Evolutionary conservation across 306 rosid species (phyloP), one percentile per base, ranked within the genome.

Genomic region (Trifolium repens): DNA sequence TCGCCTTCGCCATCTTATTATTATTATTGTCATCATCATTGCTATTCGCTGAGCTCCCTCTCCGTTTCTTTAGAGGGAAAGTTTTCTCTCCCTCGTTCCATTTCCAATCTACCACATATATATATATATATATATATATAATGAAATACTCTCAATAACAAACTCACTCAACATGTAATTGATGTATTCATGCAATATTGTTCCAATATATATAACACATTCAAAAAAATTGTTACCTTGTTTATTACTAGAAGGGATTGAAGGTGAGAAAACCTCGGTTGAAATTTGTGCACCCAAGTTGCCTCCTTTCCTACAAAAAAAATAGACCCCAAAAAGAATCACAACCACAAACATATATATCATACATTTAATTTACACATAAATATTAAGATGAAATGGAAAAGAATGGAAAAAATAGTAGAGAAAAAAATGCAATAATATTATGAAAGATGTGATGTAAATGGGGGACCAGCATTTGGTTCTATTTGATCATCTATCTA

Each of bases 21-120:
- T 1, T 10, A 11, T 79, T 78, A 8, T 73, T 63, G 24, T 81
- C 73, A 5, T 72, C 35, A 13, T 58, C 5, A 46, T n/a, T 52
- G 12, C 11, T 60, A 4, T 27, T 71, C 32, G 72, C 77, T 15
- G 80, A 73, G 67, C 79, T 83, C 13, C 86, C 89, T 71, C 87
- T 84, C 17, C 94, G 71, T 80, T 91, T 91, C 91, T 91, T 91
- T 5, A 74, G 65, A 4, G 94, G 97, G 58, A 91, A 77, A 3
- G 81, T 87, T 74, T 78, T 85, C 86, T 91, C 96, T 77, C 88
- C 89, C 7, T 85, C 88, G 3, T 75, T 72, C 90, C 91, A 87
- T 76, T 76, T 73, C 72, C 78, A 81, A 67, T 73, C 61, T 58
- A 50, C 81, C 43, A 67, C 30, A 58, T 10, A 5, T 26, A 52